Conservation (phyloP, 495 filamentous ascomycete species). For the Podospora didyma region DNA sequence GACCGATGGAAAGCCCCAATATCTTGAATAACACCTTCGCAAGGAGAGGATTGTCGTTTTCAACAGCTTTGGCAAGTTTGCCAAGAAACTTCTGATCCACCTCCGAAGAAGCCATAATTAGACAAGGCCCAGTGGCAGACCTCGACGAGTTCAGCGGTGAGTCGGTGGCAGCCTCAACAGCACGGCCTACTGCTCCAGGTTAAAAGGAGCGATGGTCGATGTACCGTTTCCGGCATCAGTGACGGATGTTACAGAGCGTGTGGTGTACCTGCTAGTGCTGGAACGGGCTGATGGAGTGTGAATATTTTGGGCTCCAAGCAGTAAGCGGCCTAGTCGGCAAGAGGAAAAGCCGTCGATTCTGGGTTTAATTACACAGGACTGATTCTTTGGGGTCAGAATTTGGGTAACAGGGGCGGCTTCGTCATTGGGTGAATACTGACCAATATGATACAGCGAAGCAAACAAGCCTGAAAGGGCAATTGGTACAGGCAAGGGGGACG, state of each 20-base stretch:
- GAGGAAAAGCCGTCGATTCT: neutral
- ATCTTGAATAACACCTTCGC: constrained; percentile 82
- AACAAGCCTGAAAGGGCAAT: constrained; percentile 21
- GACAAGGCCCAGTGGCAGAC: neutral
- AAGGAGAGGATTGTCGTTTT: constrained; percentile 67
- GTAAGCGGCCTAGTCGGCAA: neutral
- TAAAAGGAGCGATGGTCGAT: constrained; percentile 28
- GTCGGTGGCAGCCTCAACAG: neutral
- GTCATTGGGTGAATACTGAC: constrained; percentile 43
- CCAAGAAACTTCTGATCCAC: constrained; percentile 96
- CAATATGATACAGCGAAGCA: constrained; percentile 47
- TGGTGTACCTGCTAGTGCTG: too few relatives aligned
- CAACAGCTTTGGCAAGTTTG: constrained; percentile 71
- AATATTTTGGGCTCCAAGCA: neutral
- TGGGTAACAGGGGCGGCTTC: constrained; percentile 10
- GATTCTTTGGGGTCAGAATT: constrained; percentile 28
- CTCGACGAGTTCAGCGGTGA: too few relatives aligned
- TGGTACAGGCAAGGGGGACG: constrained; percentile 24
- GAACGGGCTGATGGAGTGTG: neutral
- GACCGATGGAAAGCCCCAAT: constrained; percentile 82
- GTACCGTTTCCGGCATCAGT: neutral
- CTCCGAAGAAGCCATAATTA: constrained; percentile 83
- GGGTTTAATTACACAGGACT: constrained; percentile 35
- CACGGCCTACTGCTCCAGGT: neutral
- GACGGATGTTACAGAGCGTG: neutral